Conservation (phyloP, 78 protist species). For the Guillardia theta region DNA sequence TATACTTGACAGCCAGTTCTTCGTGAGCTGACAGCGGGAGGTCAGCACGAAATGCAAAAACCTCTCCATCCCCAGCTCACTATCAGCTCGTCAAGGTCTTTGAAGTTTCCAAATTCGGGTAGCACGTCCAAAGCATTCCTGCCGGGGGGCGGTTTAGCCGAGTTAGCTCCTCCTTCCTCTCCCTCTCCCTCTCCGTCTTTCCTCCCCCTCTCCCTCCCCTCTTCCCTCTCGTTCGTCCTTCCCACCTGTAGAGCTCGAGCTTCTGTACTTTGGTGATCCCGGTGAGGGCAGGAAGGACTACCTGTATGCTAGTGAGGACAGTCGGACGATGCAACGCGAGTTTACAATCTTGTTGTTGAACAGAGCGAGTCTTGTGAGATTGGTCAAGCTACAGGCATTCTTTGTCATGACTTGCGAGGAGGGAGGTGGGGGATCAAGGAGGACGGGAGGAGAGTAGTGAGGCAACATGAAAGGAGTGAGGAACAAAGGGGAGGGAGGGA, state of each 20-base stretch:
- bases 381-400: neutral
- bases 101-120: too few species aligned
- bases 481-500: neutral
- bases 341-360: neutral
- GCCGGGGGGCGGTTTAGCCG: too few species aligned
- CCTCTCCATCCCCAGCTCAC: too few species aligned
- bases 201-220: neutral
- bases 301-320: neutral
- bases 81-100: too few species aligned
- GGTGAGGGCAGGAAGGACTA: too few species aligned
- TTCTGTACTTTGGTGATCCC: too few species aligned
- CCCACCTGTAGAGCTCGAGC: neutral
- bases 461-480: too few species aligned
- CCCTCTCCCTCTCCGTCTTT: neutral
- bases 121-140: too few species aligned
- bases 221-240: neutral
- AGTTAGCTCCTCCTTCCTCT: neutral
- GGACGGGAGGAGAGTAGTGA: too few species aligned
- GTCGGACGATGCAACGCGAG: neutral
- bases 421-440: neutral
- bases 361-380: neutral
- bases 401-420: neutral
- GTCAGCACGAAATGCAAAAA: too few species aligned
- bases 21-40: too few species aligned
- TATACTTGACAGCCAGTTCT: too few species aligned